A percentile compares a stretch with the other conserved stretches of the same genome.
These are phyloP conservation scores for Microascus cirrosus DNA, from an alignment of 2,329 filamentous ascomycete genomes.

Conservation along the genomic window DNA sequence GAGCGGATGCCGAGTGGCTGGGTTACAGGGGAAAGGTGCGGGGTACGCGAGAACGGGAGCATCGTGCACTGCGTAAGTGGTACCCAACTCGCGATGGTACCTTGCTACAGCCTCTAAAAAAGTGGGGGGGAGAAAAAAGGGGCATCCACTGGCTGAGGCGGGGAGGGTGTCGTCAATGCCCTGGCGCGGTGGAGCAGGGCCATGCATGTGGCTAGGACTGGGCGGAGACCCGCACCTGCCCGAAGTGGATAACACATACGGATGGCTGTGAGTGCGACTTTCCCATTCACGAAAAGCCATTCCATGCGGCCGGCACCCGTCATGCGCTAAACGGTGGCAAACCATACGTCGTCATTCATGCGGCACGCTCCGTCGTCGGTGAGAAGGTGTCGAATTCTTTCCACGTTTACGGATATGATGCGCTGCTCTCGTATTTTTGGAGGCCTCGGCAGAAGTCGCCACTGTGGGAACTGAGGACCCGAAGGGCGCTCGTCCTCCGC, in stretches of 20 bases:
- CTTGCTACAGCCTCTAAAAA: not conserved
- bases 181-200: not conserved
- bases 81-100: not conserved
- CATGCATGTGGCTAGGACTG: not conserved
- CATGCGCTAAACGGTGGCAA: not conserved
- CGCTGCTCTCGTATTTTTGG: not conserved
- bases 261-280: not conserved
- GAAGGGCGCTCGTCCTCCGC: no score
- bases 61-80: not conserved
- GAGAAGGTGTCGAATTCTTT: no score
- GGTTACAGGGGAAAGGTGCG: not conserved
- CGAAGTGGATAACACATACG: not conserved
- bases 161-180: not conserved
- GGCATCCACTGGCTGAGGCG: not conserved
- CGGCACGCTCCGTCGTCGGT: no score
- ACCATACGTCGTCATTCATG: not conserved
- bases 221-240: not conserved
- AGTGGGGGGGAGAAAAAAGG: not conserved
- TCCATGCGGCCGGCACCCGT: not conserved
- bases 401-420: no score
- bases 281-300: not conserved
- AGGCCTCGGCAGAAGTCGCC: not conserved
- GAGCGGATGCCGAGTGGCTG: not conserved
- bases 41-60: not conserved
- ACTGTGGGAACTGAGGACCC: not conserved